These are phyloP conservation scores for Akanthomyces muscarius DNA, from an alignment of 2,329 filamentous ascomycete genomes.

Conservation along the genomic window DNA sequence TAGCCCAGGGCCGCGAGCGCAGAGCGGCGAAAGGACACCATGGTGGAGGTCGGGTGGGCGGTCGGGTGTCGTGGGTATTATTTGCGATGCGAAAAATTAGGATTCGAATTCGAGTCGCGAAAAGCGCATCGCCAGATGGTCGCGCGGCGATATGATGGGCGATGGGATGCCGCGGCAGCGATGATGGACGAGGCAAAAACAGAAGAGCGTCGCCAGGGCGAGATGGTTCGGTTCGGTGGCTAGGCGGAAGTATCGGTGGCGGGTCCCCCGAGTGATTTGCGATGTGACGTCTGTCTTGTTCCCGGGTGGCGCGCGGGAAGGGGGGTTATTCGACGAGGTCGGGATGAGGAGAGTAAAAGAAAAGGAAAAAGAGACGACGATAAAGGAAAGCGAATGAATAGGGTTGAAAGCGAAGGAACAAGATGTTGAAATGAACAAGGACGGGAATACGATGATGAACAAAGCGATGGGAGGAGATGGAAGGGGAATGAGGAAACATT, in stretches of 20 bases:
- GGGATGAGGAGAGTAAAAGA: background rate
- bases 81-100: background rate
- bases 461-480: background rate
- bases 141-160: background rate
- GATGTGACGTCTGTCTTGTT: conserved; percentile 4
- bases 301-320: background rate
- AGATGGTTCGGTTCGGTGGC: background rate
- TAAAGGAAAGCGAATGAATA: conserved; percentile 6
- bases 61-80: background rate
- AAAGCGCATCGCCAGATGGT: conserved; percentile 8
- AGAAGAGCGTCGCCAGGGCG: background rate
- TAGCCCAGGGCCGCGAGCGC: conserved; percentile 36
- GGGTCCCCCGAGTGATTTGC: conserved; percentile 6
- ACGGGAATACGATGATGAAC: background rate
- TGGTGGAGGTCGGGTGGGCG: background rate
- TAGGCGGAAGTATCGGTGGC: conserved; percentile 9
- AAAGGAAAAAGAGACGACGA: background rate
- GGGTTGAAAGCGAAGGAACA: conserved; percentile 5
- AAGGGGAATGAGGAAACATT: background rate
- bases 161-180: conserved; percentile 1
- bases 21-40: conserved; percentile 13
- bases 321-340: background rate
- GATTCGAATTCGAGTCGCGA: background rate
- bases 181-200: conserved; percentile 14
- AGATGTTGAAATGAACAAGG: background rate